Conservation (phyloP, 2,329 filamentous ascomycete species). For the Cercospora sp. region DNA sequence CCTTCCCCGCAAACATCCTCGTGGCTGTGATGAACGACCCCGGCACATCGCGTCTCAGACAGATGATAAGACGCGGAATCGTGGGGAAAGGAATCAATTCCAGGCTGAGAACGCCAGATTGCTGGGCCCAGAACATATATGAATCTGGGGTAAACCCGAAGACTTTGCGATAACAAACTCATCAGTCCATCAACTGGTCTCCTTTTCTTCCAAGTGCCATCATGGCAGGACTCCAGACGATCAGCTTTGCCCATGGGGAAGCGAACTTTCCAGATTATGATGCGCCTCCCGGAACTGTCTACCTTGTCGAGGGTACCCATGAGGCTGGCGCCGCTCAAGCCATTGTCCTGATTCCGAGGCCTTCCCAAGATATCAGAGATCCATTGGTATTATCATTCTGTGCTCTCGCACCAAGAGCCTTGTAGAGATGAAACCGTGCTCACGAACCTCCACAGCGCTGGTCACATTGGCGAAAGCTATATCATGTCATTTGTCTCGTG, state of each 20-base stretch:
- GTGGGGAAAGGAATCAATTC: neutral
- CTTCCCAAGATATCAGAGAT: neutral
- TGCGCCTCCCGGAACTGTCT: neutral
- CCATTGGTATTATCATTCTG: neutral
- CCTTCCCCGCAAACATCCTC: neutral
- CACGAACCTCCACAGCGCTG: neutral
- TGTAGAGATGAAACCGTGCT: neutral
- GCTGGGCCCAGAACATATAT: neutral
- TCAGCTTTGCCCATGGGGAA: neutral
- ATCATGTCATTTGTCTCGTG: neutral
- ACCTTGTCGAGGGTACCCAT: neutral
- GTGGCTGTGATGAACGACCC: neutral
- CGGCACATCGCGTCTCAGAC: neutral
- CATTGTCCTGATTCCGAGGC: neutral
- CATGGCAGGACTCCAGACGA: neutral
- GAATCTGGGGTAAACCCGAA: neutral
- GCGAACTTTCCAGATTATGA: neutral
- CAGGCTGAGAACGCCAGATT: neutral
- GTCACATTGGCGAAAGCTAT: neutral
- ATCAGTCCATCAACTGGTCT: neutral
- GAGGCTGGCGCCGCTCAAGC: neutral
- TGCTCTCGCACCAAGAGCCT: neutral
- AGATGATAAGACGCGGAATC: neutral
- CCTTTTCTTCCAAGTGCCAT: neutral
- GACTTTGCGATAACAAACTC: neutral